Base-by-base conservation (phyloP, 108 stramenopile species). In the Nitzschia inconspicua region DNA sequence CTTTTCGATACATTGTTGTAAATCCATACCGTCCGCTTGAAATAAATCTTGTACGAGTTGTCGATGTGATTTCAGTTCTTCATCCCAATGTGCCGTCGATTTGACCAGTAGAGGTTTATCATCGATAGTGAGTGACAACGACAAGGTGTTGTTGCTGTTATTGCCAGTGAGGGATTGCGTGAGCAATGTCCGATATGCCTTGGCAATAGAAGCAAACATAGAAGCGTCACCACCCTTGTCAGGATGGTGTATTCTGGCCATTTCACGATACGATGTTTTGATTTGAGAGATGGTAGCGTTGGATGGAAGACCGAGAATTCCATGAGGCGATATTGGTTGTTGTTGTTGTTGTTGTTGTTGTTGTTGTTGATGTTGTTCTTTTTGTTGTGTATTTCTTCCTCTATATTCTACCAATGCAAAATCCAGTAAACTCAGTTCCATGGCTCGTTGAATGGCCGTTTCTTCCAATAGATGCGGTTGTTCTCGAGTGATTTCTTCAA, bases 361-460 rank as follows among this genome's bases (percentile, higher is more conserved):
- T 39, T 22, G 43, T 36, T 44, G 27, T 34, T 54, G 44, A 5
- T 25, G 36, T 18, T 74, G 37, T 10, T 16, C 51, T 26, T 13
- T 1, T 35, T 54, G 40, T 26, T 57, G 31, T 34, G 47, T 8
- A 47, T 20, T 16, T 16, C 16, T n/a, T 14, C 28, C 51, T 11
- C 20, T 44, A 13, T 47, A 63, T 34, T 32, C 44, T 2, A 83
- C 82, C 42, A 83, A 44, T 0, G 82, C 78, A 49, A 70, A 71
- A 63, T 83, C 82, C 36, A 83, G 61, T 76, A 83, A 73, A 36
- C 75, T 77, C 36, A 83, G 60, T 44, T 83, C 82, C 63, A 76
- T 73, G 14, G 82, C 82, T 47, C 78, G 63, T 35, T 66, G 42
- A 6, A 79, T 50, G 26, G 64, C 60, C n/a, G 77, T 75, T 26